These are phyloP conservation scores for Fusarium torulosum DNA, from an alignment of 2,329 filamentous ascomycete species.

Conservation along the genomic window DNA sequence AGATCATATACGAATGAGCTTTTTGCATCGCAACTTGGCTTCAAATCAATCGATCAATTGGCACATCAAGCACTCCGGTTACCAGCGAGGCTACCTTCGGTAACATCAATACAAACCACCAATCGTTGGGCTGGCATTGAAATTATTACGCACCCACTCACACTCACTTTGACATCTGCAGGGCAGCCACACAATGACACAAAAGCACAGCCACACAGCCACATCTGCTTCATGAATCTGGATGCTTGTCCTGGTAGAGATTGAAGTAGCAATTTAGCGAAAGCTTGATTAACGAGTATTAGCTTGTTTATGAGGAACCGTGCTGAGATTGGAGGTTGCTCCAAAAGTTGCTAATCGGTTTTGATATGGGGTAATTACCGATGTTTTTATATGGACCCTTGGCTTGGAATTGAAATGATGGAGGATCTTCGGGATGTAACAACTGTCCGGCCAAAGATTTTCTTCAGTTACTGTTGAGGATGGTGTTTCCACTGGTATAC, in stretches of 20 bases:
- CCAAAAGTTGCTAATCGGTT: constrained; percentile 15
- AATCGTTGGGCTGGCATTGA: constrained; percentile 33
- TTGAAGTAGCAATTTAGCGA: constrained; percentile 26
- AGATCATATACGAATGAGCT: not conserved
- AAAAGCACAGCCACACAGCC: constrained; percentile 28
- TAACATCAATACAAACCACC: constrained; percentile 13
- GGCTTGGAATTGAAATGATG: not conserved
- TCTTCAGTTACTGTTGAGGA: not conserved
- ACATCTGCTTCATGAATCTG: constrained; percentile 20
- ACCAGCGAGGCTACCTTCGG: constrained; percentile 18
- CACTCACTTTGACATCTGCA: constrained; percentile 32
- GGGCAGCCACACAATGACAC: constrained; percentile 33
- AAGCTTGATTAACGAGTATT: constrained; percentile 15
- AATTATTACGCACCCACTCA: constrained; percentile 24
- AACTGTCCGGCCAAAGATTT: not conserved
- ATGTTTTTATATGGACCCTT: constrained; percentile 12
- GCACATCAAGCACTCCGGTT: constrained; percentile 7
- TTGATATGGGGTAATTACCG: constrained; percentile 21
- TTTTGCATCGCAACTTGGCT: not conserved
- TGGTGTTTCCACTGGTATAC: not conserved
- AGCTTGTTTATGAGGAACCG: constrained; percentile 6
- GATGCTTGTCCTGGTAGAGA: not conserved
- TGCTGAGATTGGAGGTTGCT: constrained; percentile 1
- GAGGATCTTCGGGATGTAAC: not conserved
- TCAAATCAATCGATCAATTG: not conserved